Evolutionary conservation across 331 rosid species (phyloP).

Genomic region (Quercus phellos): DNA sequence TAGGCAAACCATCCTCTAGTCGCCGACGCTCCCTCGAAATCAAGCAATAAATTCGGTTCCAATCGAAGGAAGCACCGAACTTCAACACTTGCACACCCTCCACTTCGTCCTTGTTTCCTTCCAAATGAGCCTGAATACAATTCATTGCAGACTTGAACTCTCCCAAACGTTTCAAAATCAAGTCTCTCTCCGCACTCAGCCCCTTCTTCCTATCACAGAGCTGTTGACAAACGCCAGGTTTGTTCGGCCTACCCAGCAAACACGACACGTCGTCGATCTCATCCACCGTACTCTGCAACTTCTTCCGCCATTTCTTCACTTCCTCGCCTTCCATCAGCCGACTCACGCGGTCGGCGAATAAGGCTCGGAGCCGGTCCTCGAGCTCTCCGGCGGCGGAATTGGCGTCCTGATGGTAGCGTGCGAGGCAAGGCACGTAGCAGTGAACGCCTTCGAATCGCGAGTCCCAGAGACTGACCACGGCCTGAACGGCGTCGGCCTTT

Average conservation of each 20-base stretch:
- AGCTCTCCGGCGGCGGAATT: constrained; percentile 53
- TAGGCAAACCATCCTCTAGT: constrained; percentile 75
- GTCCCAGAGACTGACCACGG: constrained; percentile 58
- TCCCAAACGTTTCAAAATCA: constrained; percentile 40
- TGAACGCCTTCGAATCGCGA: constrained; percentile 47
- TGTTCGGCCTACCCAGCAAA: neutral
- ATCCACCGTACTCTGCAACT: constrained; percentile 17
- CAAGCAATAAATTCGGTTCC: constrained; percentile 45
- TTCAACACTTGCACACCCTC: constrained; percentile 33
- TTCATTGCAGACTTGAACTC: constrained; percentile 72
- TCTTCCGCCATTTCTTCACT: constrained; percentile 42
- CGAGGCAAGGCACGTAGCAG: constrained; percentile 39
- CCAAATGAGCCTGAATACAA: constrained; percentile 46
- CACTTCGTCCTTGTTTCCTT: constrained; percentile 26
- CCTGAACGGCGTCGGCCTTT: constrained; percentile 54
- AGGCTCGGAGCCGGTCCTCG: constrained; percentile 30
- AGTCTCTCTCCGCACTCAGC: constrained; percentile 29
- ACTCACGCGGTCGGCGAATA: constrained; percentile 42
- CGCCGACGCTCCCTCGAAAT: constrained; percentile 67
- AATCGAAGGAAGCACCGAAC: constrained; percentile 35
- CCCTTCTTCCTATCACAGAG: constrained; percentile 21
- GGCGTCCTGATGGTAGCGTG: constrained; percentile 12
- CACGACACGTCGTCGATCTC: constrained; percentile 22
- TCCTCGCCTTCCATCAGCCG: constrained; percentile 50
- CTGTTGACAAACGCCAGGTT: rapidly evolving